Conservation (phyloP, 1,284 basidiomycete species). For the Earliella scabrosa region DNA sequence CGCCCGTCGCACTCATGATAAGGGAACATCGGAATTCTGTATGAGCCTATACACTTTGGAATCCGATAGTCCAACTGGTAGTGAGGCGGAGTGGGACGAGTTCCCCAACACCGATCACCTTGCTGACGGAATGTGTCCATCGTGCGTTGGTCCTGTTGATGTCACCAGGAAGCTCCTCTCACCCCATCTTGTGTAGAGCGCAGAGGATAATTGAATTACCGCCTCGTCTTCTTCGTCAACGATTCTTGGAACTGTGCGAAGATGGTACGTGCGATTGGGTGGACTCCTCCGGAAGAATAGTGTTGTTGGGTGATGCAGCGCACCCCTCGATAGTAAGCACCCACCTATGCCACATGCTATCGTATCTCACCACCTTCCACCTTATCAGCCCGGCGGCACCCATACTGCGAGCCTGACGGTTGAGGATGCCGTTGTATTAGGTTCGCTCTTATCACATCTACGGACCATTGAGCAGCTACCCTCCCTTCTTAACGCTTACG, state of each 20-base stretch:
- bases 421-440: slow-evolving; percentile 52
- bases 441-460: slow-evolving; percentile 48
- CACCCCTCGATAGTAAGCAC: slow-evolving; percentile 48
- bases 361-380: slow-evolving; percentile 27
- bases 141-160: too few relatives aligned
- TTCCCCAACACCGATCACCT: too few relatives aligned
- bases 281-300: slow-evolving; percentile 45
- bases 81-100: too few relatives aligned
- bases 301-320: slow-evolving; percentile 53
- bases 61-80: too few relatives aligned
- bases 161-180: too few relatives aligned
- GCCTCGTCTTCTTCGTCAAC: slow-evolving; percentile 37
- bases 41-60: too few relatives aligned
- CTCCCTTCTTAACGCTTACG: slow-evolving; percentile 46
- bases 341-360: slow-evolving; percentile 21
- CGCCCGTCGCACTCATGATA: too few relatives aligned
- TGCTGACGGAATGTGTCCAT: too few relatives aligned
- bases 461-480: slow-evolving; percentile 43
- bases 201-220: slow-evolving; percentile 43
- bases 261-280: slow-evolving; percentile 66
- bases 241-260: slow-evolving; percentile 36
- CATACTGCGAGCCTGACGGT: slow-evolving; percentile 44
- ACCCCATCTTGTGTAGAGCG: too few relatives aligned
- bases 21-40: too few relatives aligned
- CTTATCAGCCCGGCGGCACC: slow-evolving; percentile 39